Base-by-base conservation (phyloP, 1,139 yeast species). In the Hemisphaericaspora lyxosophila region DNA sequence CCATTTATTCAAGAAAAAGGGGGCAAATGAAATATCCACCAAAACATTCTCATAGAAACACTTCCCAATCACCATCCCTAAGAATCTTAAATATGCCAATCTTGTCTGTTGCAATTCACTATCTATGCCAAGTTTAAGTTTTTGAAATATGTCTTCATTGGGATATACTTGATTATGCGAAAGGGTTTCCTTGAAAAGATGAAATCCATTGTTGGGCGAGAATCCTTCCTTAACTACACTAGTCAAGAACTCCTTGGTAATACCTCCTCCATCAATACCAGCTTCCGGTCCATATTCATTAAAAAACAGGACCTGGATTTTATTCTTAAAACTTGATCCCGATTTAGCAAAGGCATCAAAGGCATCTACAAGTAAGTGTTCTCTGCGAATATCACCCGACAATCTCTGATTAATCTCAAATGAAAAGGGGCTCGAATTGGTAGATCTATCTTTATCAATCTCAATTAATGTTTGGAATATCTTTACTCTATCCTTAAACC, bases 191-290 rank as follows among this genome's bases (percentile, higher is more conserved):
- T 64, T 64, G 50, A 70, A 69, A 8, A 70, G 48, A 8, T 44
- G 46, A 46, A 84, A 80, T 54, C 56, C 39, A 55, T 65, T 34
- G 40, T 59, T 38, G 41, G 75, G 56, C 54, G 63, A 46, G 48
- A 90, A 85, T 0, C 87, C 95, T 47, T 85, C 88, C 7, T 67
- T 67, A 2, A 84, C 78, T 0, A 88, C 82, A 35, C 84, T 70
- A 2, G 92, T 88, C 39, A 92, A 64, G 48, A 92, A 82, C 53
- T 92, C 98, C 57, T 92, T 90, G 0, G 97, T 90, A 16, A 92
- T 69, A 2, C 98, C 98, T 8, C 98, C 98, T 4, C 98, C 98
- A 60, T 92, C 98, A 38, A 92, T 84, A 1, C 98, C 98, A 1
- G 85, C 92, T 52, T 85, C 95, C 31, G 69, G 75, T 19, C 75